Evolutionary conservation across 2,329 filamentous ascomycete species (phyloP), one percentile per base, ranked within the genome.

Genomic region (Beauveria sp.): DNA sequence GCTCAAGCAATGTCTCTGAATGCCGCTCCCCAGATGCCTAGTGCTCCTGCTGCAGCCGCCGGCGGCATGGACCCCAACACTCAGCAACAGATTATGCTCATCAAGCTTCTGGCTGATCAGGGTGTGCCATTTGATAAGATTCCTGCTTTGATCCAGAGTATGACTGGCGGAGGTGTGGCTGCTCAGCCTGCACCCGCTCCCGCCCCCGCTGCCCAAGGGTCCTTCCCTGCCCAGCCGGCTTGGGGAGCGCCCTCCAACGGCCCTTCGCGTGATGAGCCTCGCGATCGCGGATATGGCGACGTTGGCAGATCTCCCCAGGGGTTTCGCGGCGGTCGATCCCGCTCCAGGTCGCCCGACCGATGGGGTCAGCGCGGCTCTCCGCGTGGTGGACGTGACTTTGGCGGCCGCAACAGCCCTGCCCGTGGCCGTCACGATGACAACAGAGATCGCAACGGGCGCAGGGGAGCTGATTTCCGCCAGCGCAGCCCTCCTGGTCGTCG

Each of bases 101-200:
- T 96, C 68, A 89, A 92, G 74, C 81, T 89, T 12, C 80, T 96
- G 60, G 82, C 87, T 62, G 86, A 88, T 40, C 88, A 91, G 72
- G 90, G 90, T 53, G 79, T 95, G 28, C 83, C 89, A 3, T 81
- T 89, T 73, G 91, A 95, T 64, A 88, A 93, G 74, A 91, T 91
- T 75, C 86, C 81, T 9, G 75, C 76, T 57, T 73, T 84, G 63
- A 78, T 88, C 67, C 79, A 83, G 64, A 78, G 78, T 66, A 77
- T 86, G 69, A 77, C 80, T 67, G 72, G 63, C 60, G 72, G 71
- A 66, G 72, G 70, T 58, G 72, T 69, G 56, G 72, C 69, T 63
- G 65, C 73, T 60, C 72, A 71, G 54, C 69, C 73, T 52, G 66
- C 70, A 52, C 69, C 74, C 50, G 67, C 70, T 38, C 30, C 50